Evolutionary conservation across 257 asterid species (phyloP).

Genomic region (Rehmannia glutinosa): DNA sequence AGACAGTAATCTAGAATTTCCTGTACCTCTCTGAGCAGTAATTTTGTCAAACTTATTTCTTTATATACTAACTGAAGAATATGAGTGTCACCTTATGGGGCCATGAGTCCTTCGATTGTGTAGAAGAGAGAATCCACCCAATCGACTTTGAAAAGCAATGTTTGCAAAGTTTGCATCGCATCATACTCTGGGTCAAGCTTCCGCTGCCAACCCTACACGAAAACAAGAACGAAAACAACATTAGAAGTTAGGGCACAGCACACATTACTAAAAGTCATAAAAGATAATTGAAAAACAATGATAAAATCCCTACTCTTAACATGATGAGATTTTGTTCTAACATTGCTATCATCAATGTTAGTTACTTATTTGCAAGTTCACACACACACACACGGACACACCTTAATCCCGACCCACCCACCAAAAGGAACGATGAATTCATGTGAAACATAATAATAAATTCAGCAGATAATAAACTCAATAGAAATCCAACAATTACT

Average conservation of each 20-base stretch:
- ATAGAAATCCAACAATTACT: no score
- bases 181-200: conserved; percentile 84
- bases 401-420: no score
- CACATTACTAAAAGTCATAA: no score
- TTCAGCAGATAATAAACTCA: no score
- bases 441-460: no score
- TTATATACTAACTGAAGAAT: conserved; percentile 13
- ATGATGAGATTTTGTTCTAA: no score
- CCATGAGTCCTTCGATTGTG: conserved; percentile 80
- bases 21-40: not conserved
- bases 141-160: conserved; percentile 73
- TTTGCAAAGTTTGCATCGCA: conserved; percentile 57
- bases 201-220: conserved; percentile 85
- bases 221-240: not conserved
- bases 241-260: not conserved
- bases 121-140: conserved; percentile 67
- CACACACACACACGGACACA: no score
- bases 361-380: no score
- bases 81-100: conserved; percentile 48
- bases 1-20: not conserved
- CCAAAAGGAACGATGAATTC: no score
- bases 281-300: no score
- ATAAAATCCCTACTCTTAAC: no score
- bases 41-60: not conserved
- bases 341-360: no score